Base-by-base conservation (phyloP, 371 early-diverging fungal species). In the Mortierella sp. region DNA sequence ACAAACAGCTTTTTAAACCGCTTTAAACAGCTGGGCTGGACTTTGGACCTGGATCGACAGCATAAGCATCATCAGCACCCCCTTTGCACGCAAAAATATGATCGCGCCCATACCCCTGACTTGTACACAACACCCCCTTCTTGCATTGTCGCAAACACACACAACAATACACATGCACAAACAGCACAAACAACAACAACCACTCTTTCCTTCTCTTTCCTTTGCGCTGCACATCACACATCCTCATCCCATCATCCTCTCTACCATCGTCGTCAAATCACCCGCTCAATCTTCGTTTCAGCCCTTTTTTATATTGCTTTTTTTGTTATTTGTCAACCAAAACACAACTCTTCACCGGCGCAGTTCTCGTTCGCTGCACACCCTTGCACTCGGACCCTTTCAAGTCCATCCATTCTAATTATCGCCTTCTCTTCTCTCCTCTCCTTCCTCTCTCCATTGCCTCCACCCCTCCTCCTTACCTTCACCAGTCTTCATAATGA, bases 401-500 rank as follows among this genome's bases (percentile, higher is more conserved):
- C 28, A 63, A 45, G 28, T 28, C 42, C 75, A n/a, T 75, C 75
- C 0, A 26, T 60, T 38, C 68, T 68, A 68, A 68, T 42, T 68
- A 68, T 68, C 68, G 38, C 38, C 65, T 42, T 68, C 21, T 38
- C 58, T n/a, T 38, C 42, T 55, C 74, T 38, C 11, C 13, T 38
- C 31, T 31, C 11, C 13, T 38, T 21, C 21, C 45, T 58, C 21
- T 58, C 45, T 34, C 74, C 54, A 26, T 54, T 2, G 44, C 34
- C 4, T 26, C 44, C 45, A 34, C 54, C 21, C 44, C 10, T 42
- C 38, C 68, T 47, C 48, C 47, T 70, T 48, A 57, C 50, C 65
- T 28, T 60, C 70, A 3, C 57, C 68, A 34, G 54, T 50, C 16
- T 72, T 57, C 73, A 70, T 74, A 78, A 81, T 80, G 78, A 74